Evolutionary conservation across 441 rosid genomes (phyloP).

Genomic region (Kokia cookei): DNA sequence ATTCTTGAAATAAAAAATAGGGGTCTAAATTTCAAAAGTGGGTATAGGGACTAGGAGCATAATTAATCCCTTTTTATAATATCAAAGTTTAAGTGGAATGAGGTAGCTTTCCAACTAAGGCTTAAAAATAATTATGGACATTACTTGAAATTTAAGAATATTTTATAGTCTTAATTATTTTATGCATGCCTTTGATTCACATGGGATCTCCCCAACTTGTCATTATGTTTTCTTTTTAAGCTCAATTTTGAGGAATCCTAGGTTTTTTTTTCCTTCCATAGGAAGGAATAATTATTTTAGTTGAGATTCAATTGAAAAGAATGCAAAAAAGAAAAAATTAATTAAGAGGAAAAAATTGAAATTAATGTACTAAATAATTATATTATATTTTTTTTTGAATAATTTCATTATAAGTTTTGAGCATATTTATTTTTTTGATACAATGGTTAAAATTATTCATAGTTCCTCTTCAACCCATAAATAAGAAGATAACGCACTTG

Average conservation of each 20-base stretch:
- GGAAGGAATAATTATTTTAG: background rate
- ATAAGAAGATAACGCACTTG: no score
- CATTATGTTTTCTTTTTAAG: constrained; percentile 6
- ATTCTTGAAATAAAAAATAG: no score
- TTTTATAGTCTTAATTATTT: background rate
- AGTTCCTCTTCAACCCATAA: no score
- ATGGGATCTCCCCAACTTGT: constrained; percentile 13
- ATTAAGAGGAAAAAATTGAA: background rate
- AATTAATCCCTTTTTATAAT: no score
- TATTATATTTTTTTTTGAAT: no score
- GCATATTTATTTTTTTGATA: no score
- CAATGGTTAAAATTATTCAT: no score
- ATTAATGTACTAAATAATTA: no score
- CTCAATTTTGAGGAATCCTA: constrained; percentile 5
- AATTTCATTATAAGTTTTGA: no score
- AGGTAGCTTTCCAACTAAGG: background rate
- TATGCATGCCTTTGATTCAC: constrained; percentile 15
- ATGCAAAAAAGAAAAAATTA: background rate
- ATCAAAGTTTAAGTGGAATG: background rate
- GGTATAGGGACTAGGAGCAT: no score
- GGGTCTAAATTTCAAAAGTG: no score
- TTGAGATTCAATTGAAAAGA: background rate
- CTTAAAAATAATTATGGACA: background rate
- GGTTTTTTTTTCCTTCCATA: no score
- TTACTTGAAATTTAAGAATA: background rate